These are phyloP conservation scores for Peronosclerospora sorghi DNA, from an alignment of 352 stramenopile species.

Conservation along the genomic window DNA sequence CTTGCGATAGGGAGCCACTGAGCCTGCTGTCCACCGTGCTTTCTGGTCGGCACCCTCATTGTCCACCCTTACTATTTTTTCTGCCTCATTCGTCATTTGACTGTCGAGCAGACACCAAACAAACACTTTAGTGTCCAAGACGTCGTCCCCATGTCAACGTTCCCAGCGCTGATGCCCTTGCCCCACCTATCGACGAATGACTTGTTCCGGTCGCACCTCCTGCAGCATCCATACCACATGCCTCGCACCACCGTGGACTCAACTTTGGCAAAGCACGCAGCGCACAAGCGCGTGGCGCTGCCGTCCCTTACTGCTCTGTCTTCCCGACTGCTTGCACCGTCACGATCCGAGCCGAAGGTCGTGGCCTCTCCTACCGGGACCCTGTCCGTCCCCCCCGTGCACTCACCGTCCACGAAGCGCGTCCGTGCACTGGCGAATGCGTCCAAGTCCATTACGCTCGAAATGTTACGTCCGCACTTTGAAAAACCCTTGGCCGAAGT, in stretches of 20 bases:
- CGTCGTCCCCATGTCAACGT: conserved; percentile 11
- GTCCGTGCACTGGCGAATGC: conserved; percentile 59
- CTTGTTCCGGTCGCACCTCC: conserved; percentile 11
- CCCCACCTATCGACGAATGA: conserved; percentile 12
- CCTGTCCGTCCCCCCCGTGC: conserved; percentile 7
- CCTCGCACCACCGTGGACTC: conserved; percentile 11
- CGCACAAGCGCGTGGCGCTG: conserved; percentile 46
- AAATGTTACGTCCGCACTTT: conserved; percentile 61
- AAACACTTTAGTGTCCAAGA: neutral
- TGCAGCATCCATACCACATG: conserved; percentile 14
- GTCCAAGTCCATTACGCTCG: conserved; percentile 70
- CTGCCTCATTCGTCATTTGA: conserved; percentile 26
- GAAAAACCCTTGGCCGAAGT: conserved; percentile 67
- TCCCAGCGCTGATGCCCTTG: conserved; percentile 15
- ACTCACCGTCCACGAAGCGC: conserved; percentile 50
- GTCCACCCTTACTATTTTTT: conserved; percentile 7
- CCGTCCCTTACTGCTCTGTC: conserved; percentile 33
- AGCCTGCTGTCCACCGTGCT: conserved; percentile 11
- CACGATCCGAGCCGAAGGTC: conserved; percentile 2
- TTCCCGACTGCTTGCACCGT: conserved; percentile 9
- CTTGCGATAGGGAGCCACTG: conserved; percentile 16
- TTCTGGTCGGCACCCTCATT: conserved; percentile 16
- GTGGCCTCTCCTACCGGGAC: conserved; percentile 24
- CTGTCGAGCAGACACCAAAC: conserved; percentile 10
- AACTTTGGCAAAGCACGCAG: conserved; percentile 3